These are phyloP conservation scores for Podospora appendiculata DNA, from an alignment of 495 filamentous ascomycete species.

Conservation along the genomic window DNA sequence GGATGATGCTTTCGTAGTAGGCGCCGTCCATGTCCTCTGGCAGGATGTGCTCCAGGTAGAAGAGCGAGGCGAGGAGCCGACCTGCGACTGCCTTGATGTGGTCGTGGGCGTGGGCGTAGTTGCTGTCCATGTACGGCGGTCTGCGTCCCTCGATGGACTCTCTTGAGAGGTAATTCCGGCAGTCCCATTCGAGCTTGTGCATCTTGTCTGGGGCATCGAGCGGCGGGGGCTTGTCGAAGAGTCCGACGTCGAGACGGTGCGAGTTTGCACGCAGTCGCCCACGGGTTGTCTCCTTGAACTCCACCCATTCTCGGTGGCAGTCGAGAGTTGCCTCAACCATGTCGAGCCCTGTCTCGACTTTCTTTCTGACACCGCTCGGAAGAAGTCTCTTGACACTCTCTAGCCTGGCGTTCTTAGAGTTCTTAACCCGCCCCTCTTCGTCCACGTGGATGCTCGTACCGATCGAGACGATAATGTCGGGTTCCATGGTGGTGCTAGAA, in stretches of 20 bases:
- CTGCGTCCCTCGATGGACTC: neutral
- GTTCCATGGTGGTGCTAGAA: neutral
- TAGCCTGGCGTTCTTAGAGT: neutral
- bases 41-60: conserved; percentile 2
- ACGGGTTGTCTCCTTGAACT: conserved; percentile 7
- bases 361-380: neutral
- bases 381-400: conserved; percentile 2
- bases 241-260: conserved; percentile 19
- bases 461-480: conserved; percentile 11
- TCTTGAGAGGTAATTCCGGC: neutral
- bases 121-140: conserved; percentile 1
- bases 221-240: conserved; percentile 12
- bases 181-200: neutral
- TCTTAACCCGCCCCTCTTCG: neutral
- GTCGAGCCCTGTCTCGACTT: conserved; percentile 9
- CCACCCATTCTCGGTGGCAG: conserved; percentile 15
- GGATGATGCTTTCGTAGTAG: conserved; percentile 1
- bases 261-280: conserved; percentile 11
- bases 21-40: neutral
- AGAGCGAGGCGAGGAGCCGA: conserved; percentile 8
- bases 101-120: neutral
- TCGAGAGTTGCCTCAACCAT: conserved; percentile 8
- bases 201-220: conserved; percentile 20
- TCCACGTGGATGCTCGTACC: conserved; percentile 10
- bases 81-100: conserved; percentile 6